Evolutionary conservation across 345 rosid species (phyloP).

Genomic region (Pseudoturritis turrita): DNA sequence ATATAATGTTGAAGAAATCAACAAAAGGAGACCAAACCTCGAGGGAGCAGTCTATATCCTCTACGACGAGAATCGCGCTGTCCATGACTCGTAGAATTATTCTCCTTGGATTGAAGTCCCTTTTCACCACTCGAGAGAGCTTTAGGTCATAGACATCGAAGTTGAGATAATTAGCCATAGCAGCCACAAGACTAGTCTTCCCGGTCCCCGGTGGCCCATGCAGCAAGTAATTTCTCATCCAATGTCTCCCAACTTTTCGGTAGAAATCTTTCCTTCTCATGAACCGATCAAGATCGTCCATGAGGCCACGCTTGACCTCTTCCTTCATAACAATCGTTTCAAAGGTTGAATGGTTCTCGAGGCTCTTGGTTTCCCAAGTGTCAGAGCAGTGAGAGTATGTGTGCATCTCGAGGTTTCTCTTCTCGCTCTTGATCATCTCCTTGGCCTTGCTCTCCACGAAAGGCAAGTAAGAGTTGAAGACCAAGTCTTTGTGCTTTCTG

Average conservation of each 20-base stretch:
- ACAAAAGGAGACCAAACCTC: slow-evolving; percentile 18
- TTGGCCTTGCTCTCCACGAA: slow-evolving; percentile 23
- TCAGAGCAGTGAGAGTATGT: slow-evolving; percentile 31
- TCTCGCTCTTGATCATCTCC: not conserved
- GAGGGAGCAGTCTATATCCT: slow-evolving; percentile 46
- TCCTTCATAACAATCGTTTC: slow-evolving; percentile 49
- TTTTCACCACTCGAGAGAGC: slow-evolving; percentile 14
- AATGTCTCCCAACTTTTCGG: slow-evolving; percentile 40
- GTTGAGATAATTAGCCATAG: slow-evolving; percentile 53
- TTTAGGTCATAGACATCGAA: slow-evolving; percentile 45
- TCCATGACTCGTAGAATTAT: slow-evolving; percentile 31
- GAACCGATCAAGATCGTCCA: slow-evolving; percentile 44
- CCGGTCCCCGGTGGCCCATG: slow-evolving; percentile 64
- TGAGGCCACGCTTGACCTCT: slow-evolving; percentile 30
- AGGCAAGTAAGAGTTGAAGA: slow-evolving; percentile 34
- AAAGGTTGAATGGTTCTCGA: slow-evolving; percentile 48
- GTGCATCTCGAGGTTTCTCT: slow-evolving; percentile 30
- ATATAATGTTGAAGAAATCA: too few species aligned
- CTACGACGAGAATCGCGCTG: slow-evolving; percentile 44
- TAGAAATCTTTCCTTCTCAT: slow-evolving; percentile 40
- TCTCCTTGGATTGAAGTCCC: slow-evolving; percentile 35
- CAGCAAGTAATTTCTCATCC: slow-evolving; percentile 49
- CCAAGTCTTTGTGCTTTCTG: slow-evolving; percentile 30
- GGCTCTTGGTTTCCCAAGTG: slow-evolving; percentile 43
- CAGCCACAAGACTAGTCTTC: slow-evolving; percentile 54